Base-by-base conservation (phyloP, 2,329 filamentous ascomycete genomes). In the Cyphellophora europaea region DNA sequence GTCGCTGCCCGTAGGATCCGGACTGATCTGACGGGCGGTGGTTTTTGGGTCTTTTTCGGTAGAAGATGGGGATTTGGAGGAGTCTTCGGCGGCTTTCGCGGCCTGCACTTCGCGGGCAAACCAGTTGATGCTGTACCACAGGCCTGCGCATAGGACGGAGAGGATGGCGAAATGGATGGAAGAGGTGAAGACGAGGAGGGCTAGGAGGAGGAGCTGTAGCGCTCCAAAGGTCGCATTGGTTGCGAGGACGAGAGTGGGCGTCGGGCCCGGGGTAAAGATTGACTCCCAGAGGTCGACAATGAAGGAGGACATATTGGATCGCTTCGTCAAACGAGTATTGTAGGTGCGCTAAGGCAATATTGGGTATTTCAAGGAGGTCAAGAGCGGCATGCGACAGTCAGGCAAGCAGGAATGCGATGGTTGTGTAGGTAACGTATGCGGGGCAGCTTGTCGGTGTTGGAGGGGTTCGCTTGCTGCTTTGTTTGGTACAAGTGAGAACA, bases 51-150 rank as follows among this genome's bases (percentile, higher is more conserved):
- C 65, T 49, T 68, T 35, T 38, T 25, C 21, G n/a, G n/a, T n/a
- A n/a, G n/a, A n/a, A n/a, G n/a, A n/a, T n/a, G n/a, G n/a, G 21
- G 21, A 25, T 8, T 8, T n/a, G n/a, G 8, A 8, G 21, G 21
- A 8, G n/a, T 25, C 21, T 25, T 25, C 28, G 21, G 21, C 21
- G 21, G 53, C 53, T 45, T 69, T 57, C 44, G 64, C 61, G 19
- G 61, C 60, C 18, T 58, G 54, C 34, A 79, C 58, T 53, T 79
- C 89, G 30, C 64, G 63, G 36, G 85, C 87, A 54, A 98, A 96
- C 91, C 91, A 98, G 71, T 96, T 96, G 63, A 96, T 88, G 38
- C 82, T 77, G 66, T 75, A 87, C 91, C 91, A 98, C 21, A 96
- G 70, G 4, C 83, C 82, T 19, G 66, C 88, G 44, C 77, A 85